Base-by-base conservation (phyloP, 192 early-diverging fungal species). In the Backusella tuberculispora region DNA sequence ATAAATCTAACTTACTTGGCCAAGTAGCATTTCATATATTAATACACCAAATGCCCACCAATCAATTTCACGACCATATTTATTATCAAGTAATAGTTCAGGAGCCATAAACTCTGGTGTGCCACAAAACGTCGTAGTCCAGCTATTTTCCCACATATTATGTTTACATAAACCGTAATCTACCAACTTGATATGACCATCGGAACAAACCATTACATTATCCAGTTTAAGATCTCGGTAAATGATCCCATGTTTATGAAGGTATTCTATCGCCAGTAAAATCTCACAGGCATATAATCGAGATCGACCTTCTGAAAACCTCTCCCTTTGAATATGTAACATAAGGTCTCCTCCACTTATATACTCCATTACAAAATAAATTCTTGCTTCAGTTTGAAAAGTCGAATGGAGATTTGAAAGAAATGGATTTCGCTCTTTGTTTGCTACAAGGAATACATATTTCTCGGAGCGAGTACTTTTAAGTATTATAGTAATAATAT, bases 281-380 rank as follows among this genome's bases (percentile, higher is more conserved):
- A 98, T 93, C 80, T 99, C 96, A 79, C 94, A 94, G 5, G 96
- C 96, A 82, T 98, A 99, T 77, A 96, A 99, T 40, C 78, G 76
- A 47, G 98, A 96, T 53, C 94, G 88, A 19, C 90, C 85, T 82
- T 96, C 95, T 46, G 95, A 91, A 75, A 99, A 98, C 69, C 92
- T 92, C 63, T 90, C 87, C 65, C 92, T 90, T 78, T 98, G 97
- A 63, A 99, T 96, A 77, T 98, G 97, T 87, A 97, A 92, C 96
- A 99, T 98, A 76, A 99, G 79, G 83, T 99, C 98, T 48, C 98
- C 98, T 69, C 98, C 98, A 38, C 90, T 90, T 38, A 98, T 93
- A 86, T 96, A 99, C 75, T 99, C 98, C 95, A 97, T 98, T 14
- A 97, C 97, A 85, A 97, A 98, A 84, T 97, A 99, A 43, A 99